Percentiles rank a stretch among this genome's conserved stretches.
Evolutionary conservation across 2,329 filamentous ascomycete species (phyloP).

Genomic region (Apiospora pterosperma): DNA sequence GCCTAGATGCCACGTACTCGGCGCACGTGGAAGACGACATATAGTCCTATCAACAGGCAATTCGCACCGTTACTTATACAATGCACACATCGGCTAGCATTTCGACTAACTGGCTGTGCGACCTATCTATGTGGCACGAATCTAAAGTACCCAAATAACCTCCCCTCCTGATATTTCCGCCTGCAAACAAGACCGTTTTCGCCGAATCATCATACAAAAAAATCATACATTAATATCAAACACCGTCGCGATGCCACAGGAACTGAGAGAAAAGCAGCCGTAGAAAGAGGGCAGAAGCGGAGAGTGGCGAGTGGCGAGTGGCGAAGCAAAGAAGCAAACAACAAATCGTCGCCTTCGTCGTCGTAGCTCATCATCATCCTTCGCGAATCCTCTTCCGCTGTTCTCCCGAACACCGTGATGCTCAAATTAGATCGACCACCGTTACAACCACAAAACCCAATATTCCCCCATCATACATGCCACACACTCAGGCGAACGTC

Average conservation of each 20-base stretch:
- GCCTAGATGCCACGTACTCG: too few species aligned
- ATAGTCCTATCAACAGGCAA: background rate
- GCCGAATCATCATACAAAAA: background rate
- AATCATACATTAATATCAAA: background rate
- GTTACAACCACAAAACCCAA: background rate
- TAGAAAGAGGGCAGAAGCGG: background rate
- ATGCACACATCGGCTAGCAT: background rate
- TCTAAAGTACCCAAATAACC: background rate
- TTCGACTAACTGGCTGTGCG: background rate
- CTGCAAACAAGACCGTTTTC: background rate
- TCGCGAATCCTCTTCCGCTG: background rate
- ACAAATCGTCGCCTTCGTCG: background rate
- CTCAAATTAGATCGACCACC: background rate
- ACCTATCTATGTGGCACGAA: background rate
- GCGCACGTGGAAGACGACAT: background rate
- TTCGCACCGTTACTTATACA: background rate
- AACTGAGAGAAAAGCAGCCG: background rate
- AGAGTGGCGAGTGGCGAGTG: background rate
- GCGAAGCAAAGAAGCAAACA: background rate
- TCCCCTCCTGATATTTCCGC: background rate
- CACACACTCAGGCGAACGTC: background rate
- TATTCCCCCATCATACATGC: background rate
- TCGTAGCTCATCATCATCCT: constrained; percentile 1
- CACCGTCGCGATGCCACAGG: background rate
- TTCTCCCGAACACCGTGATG: background rate